Percentiles rank a stretch among this genome's conserved stretches.
phyloP scores from a whole-genome alignment of 83 land plant species.

The Isoetes engelmannii region DNA sequence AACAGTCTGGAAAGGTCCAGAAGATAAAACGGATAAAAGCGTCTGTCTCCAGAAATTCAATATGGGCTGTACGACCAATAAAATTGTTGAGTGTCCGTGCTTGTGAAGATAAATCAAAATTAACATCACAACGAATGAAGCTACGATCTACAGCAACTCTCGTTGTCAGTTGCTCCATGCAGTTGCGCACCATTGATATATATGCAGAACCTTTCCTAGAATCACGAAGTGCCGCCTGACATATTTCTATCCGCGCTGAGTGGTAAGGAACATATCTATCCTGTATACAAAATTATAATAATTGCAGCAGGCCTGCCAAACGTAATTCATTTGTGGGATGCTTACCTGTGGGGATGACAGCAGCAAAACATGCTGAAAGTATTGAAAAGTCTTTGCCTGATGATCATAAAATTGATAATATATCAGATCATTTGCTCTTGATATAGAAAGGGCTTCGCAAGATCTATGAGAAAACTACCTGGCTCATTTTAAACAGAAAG shows the following conservation, averaged over 20 bases:
- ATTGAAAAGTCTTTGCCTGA: constrained; percentile 71
- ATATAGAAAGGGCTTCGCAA: background rate
- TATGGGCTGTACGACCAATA: constrained; percentile 89
- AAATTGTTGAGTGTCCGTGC: constrained; percentile 54
- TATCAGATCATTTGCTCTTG: too few relatives aligned
- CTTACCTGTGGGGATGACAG: constrained; percentile 90
- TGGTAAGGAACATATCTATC: constrained; percentile 95
- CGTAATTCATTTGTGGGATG: background rate
- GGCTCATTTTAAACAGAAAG: constrained; percentile 71
- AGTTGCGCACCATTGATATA: constrained; percentile 59
- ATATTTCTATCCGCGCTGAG: constrained; percentile 73
- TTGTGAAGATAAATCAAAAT: constrained; percentile 57
- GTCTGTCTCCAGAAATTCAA: constrained; percentile 79
- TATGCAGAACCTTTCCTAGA: constrained; percentile 62
- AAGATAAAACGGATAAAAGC: constrained; percentile 64
- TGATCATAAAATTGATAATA: background rate
- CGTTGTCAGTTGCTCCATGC: constrained; percentile 61
- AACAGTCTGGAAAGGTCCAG: constrained; percentile 74
- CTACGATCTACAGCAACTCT: constrained; percentile 40
- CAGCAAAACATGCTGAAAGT: constrained; percentile 63
- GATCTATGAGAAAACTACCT: constrained; percentile 37
- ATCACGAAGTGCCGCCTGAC: constrained; percentile 57
- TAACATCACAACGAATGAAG: constrained; percentile 84
- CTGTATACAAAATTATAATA: constrained; percentile 28
- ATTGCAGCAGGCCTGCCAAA: background rate